Percentiles rank a stretch among this genome's conserved stretches.
Evolutionary conservation across 2,329 filamentous ascomycete genomes (phyloP).

Genomic region (Colletotrichum sp.): DNA sequence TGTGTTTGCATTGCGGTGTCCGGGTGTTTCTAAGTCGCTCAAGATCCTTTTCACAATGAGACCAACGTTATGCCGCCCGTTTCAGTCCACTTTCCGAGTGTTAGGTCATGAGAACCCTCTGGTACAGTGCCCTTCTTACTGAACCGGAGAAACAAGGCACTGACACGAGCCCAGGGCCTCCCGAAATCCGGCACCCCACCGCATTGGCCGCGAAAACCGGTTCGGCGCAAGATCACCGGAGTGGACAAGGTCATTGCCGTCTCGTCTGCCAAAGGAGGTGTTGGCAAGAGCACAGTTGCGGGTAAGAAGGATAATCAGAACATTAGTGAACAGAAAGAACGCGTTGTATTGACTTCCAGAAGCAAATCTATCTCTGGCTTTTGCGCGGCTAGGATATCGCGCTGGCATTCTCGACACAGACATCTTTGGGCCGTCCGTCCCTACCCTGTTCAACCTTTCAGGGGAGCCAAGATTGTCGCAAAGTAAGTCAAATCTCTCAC

Average conservation of each 20-base stretch:
- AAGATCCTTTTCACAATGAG: slow-evolving; percentile 36
- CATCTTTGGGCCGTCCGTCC: slow-evolving; percentile 95
- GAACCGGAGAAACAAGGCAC: background rate
- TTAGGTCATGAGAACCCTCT: slow-evolving; percentile 84
- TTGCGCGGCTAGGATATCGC: slow-evolving; percentile 81
- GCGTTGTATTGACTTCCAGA: background rate
- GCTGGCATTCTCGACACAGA: slow-evolving; percentile 93
- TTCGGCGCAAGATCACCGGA: slow-evolving; percentile 79
- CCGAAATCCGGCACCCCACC: slow-evolving; percentile 72
- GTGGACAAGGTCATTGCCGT: slow-evolving; percentile 96
- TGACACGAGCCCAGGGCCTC: slow-evolving; percentile 67
- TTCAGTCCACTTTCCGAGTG: slow-evolving; percentile 33
- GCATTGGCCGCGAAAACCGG: slow-evolving; percentile 74
- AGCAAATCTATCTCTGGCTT: slow-evolving; percentile 84
- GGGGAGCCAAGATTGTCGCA: slow-evolving; percentile 78
- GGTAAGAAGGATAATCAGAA: slow-evolving; percentile 50
- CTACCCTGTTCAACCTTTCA: slow-evolving; percentile 83
- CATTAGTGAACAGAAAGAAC: background rate
- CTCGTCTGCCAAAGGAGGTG: slow-evolving; percentile 96
- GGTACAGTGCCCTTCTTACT: slow-evolving; percentile 48
- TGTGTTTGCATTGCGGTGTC: background rate
- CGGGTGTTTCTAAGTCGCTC: background rate
- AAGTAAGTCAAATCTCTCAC: slow-evolving; percentile 49
- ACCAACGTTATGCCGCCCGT: slow-evolving; percentile 38
- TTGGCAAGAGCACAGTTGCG: slow-evolving; percentile 94